These are phyloP conservation scores for Thraustotheca clavata DNA, from an alignment of 352 stramenopile species.

Conservation along the genomic window DNA sequence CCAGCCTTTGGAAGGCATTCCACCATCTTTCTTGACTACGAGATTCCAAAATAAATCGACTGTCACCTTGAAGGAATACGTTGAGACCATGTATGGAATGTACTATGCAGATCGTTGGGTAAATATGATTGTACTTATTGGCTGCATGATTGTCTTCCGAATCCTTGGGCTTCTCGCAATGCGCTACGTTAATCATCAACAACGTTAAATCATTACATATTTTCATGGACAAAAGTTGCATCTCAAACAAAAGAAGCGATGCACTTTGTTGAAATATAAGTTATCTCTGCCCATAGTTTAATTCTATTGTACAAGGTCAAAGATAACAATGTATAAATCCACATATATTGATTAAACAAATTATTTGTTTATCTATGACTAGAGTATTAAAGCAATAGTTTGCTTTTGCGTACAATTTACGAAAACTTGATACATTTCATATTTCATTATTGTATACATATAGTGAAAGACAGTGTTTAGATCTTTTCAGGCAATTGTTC, in stretches of 20 bases:
- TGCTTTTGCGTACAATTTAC: too few species aligned
- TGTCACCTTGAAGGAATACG: slow-evolving; percentile 25
- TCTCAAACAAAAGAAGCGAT: neutral
- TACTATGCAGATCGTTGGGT: slow-evolving; percentile 13
- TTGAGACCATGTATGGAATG: slow-evolving; percentile 27
- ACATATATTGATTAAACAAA: neutral
- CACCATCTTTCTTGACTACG: neutral
- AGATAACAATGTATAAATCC: neutral
- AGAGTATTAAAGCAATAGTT: too few species aligned
- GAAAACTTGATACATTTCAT: neutral
- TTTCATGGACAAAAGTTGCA: neutral
- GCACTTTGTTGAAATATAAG: neutral
- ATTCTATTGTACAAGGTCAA: neutral
- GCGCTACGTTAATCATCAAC: slow-evolving; percentile 54
- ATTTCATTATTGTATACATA: neutral
- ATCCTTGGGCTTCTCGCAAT: slow-evolving; percentile 38
- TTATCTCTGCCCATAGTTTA: neutral
- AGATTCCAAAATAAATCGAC: neutral
- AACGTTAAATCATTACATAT: slow-evolving; percentile 29
- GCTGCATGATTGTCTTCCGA: slow-evolving; percentile 40
- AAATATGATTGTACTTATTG: slow-evolving; percentile 33
- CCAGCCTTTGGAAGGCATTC: neutral
- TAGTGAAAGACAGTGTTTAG: neutral
- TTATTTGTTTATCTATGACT: too few species aligned
- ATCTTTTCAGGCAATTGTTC: neutral